These are phyloP conservation scores for Gastrodia elata DNA, from an alignment of 106 monocot species.

Conservation along the genomic window DNA sequence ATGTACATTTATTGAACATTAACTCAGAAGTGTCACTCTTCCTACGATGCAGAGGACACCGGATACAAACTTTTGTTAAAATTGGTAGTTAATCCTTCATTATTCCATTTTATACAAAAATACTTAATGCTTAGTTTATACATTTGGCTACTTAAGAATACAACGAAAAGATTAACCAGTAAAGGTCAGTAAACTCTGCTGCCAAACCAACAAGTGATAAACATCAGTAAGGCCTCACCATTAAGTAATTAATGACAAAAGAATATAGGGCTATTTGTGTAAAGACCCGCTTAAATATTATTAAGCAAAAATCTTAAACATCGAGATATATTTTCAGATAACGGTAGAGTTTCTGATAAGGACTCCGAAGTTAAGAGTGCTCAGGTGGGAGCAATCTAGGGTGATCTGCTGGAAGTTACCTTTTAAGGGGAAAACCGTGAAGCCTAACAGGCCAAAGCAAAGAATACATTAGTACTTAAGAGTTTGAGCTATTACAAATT, in stretches of 20 bases:
- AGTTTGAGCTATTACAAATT: too few species aligned
- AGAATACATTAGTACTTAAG: too few species aligned
- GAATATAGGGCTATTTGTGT: too few species aligned
- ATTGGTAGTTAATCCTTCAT: neutral
- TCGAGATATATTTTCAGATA: too few species aligned
- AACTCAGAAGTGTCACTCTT: neutral
- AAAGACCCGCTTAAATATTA: too few species aligned
- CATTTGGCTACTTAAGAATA: neutral
- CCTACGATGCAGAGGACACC: neutral
- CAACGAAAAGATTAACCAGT: neutral
- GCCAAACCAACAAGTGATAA: neutral
- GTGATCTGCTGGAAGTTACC: too few species aligned
- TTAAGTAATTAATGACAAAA: neutral
- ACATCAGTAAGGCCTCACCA: neutral
- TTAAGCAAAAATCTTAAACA: too few species aligned
- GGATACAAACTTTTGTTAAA: neutral
- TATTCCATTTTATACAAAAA: neutral
- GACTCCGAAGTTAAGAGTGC: too few species aligned
- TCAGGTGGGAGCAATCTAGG: too few species aligned
- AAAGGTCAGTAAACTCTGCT: neutral
- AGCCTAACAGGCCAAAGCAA: too few species aligned
- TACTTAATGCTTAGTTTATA: neutral
- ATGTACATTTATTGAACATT: neutral
- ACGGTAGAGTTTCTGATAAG: too few species aligned
- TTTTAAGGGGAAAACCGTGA: too few species aligned